Evolutionary conservation across 352 stramenopile species (phyloP).

Genomic region (Phytophthora sp.): DNA sequence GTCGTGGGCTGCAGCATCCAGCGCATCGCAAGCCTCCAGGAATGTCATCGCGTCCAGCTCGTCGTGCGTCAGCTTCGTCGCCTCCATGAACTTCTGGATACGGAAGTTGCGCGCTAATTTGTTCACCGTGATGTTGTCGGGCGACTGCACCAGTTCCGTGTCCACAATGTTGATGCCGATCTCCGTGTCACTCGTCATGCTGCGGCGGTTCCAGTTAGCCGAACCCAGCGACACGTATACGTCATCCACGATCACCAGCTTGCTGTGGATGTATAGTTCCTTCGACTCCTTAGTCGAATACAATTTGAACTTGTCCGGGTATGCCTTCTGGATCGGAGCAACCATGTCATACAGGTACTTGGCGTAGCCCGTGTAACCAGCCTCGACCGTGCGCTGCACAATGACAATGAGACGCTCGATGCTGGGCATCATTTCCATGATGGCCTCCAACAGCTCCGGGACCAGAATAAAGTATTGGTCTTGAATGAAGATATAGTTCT

Average conservation of each 20-base stretch:
- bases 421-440: conserved; percentile 48
- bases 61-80: conserved; percentile 44
- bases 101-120: conserved; percentile 51
- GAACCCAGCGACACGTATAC: conserved; percentile 86
- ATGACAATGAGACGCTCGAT: conserved; percentile 63
- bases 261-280: conserved; percentile 81
- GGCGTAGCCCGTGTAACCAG: conserved; percentile 55
- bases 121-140: conserved; percentile 50
- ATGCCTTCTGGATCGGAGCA: conserved; percentile 50
- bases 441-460: conserved; percentile 57
- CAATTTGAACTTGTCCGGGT: conserved; percentile 62
- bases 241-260: conserved; percentile 86
- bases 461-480: conserved; percentile 80
- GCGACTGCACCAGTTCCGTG: conserved; percentile 39
- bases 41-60: conserved; percentile 44
- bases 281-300: conserved; percentile 58
- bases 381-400: conserved; percentile 48
- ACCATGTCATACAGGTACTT: conserved; percentile 77
- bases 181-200: conserved; percentile 74
- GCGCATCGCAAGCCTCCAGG: conserved; percentile 38
- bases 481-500: conserved; percentile 74
- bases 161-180: conserved; percentile 67
- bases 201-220: conserved; percentile 93
- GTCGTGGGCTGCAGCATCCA: conserved; percentile 33
- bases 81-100: conserved; percentile 64